These are phyloP conservation scores for Kuraishia molischiana DNA, from an alignment of 805 yeast species.

Conservation along the genomic window DNA sequence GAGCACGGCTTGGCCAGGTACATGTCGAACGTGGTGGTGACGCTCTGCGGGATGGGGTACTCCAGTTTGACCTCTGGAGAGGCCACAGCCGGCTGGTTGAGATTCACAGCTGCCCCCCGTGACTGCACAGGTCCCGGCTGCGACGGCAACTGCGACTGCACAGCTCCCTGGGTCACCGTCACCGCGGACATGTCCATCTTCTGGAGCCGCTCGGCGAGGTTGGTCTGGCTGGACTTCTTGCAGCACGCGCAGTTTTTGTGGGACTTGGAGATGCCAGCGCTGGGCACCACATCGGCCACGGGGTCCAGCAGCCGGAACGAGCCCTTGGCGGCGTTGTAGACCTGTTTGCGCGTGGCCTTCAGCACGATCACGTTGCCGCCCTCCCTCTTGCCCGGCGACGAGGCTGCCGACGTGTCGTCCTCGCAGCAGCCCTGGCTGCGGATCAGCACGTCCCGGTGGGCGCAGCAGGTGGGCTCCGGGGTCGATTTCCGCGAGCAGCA, in stretches of 20 bases:
- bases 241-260: neutral
- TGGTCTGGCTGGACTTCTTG: neutral
- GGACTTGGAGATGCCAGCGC: neutral
- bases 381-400: neutral
- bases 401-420: conserved; percentile 1
- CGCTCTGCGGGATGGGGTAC: neutral
- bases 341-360: conserved; percentile 22
- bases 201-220: neutral
- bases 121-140: no score
- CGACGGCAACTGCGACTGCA: neutral
- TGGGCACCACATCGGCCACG: conserved; percentile 7
- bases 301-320: conserved; percentile 23
- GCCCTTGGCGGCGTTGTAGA: conserved; percentile 24
- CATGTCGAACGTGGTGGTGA: conserved; percentile 14
- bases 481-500: neutral
- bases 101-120: no score
- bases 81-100: no score
- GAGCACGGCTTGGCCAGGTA: conserved; percentile 21
- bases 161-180: neutral
- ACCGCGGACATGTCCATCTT: neutral
- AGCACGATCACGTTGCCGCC: conserved; percentile 16
- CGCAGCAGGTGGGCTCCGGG: neutral
- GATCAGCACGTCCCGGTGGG: neutral
- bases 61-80: neutral
- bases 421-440: conserved; percentile 3